phyloP scores from a whole-genome alignment of 164 flowering plant genomes.

The Santalum album region DNA sequence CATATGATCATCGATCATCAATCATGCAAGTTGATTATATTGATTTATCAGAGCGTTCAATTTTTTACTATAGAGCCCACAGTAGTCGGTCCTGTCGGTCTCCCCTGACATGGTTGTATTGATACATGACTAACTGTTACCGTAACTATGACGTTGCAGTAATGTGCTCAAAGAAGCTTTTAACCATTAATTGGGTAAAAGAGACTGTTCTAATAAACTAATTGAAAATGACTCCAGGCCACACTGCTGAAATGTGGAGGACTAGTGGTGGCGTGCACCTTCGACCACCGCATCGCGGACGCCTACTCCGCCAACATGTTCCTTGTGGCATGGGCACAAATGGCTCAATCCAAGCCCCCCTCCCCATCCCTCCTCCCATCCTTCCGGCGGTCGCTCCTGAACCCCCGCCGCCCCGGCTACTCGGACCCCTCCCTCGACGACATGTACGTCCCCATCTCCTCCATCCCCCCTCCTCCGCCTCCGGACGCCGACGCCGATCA shows the following conservation, averaged over 20 bases:
- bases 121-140: no score
- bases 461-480: slow-evolving; percentile 12
- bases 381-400: slow-evolving; percentile 16
- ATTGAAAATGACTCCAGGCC: slow-evolving; percentile 14
- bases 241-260: slow-evolving; percentile 46
- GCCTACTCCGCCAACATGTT: slow-evolving; percentile 55
- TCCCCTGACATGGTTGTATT: no score
- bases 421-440: slow-evolving; percentile 18
- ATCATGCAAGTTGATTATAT: no score
- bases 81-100: no score
- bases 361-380: slow-evolving; percentile 28
- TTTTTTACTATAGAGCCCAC: no score
- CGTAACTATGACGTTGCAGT: no score
- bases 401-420: slow-evolving; percentile 15
- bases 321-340: slow-evolving; percentile 39
- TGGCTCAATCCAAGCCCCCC: slow-evolving; percentile 10
- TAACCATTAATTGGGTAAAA: no score
- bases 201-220: no score
- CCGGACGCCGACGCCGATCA: neutral
- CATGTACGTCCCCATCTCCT: slow-evolving; percentile 24
- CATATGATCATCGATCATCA: no score
- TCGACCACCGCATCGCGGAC: slow-evolving; percentile 54
- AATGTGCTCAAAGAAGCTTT: no score
- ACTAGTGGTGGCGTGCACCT: slow-evolving; percentile 36
- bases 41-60: no score